Conservation (phyloP, 805 yeast genomes). For the Metschnikowia kofuensis region DNA sequence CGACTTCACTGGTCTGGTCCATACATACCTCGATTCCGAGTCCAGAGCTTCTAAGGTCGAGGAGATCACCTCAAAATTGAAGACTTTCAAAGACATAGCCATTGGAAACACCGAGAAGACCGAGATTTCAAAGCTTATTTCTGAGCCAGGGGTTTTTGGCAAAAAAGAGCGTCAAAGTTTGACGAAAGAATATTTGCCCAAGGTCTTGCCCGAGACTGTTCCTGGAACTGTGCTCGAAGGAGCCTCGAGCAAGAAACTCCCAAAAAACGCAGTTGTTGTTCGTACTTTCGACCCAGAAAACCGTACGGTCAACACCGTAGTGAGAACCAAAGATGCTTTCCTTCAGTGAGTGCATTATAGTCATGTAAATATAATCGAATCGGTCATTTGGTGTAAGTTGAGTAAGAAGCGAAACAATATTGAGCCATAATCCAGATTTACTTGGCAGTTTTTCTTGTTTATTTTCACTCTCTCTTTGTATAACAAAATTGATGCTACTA, state of each 20-base stretch:
- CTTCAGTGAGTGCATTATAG: slow-evolving; percentile 10
- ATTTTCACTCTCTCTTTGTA: too few relatives aligned
- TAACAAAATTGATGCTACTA: too few relatives aligned
- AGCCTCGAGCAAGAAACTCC: slow-evolving; percentile 38
- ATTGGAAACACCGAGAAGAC: slow-evolving; percentile 37
- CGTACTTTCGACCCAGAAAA: slow-evolving; percentile 61
- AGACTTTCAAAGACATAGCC: slow-evolving; percentile 21
- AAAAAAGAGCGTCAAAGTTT: slow-evolving; percentile 36
- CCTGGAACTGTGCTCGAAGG: slow-evolving; percentile 37
- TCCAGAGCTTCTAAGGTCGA: slow-evolving; percentile 23
- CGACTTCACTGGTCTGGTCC: slow-evolving; percentile 43
- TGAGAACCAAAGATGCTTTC: slow-evolving; percentile 54
- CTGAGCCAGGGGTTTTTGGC: slow-evolving; percentile 39
- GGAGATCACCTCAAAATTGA: slow-evolving; percentile 22
- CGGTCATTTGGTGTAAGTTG: neutral
- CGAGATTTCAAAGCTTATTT: slow-evolving; percentile 43
- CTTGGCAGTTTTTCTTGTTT: too few relatives aligned
- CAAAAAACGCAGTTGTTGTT: slow-evolving; percentile 48
- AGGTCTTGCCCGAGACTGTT: slow-evolving; percentile 51
- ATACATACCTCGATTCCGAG: slow-evolving; percentile 33
- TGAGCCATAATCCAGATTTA: too few relatives aligned
- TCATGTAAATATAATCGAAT: slow-evolving; percentile 13
- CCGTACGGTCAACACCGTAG: slow-evolving; percentile 49
- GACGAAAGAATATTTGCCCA: slow-evolving; percentile 50
- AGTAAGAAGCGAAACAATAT: too few relatives aligned